Conservation (phyloP, 371 early-diverging fungal genomes). For the Rhizopus microsporus region DNA sequence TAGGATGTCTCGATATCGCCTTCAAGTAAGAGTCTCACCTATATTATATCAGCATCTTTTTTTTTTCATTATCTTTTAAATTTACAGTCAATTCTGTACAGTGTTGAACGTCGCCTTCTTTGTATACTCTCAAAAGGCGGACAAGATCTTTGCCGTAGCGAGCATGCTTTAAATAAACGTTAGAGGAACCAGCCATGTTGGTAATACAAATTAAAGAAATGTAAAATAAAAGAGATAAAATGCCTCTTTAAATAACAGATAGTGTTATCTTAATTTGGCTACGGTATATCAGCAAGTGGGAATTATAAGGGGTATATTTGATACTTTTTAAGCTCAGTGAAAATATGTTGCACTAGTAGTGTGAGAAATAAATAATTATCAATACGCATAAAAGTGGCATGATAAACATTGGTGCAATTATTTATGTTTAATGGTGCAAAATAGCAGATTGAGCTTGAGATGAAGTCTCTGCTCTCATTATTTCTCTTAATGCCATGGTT, state of each 20-base stretch:
- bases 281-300: slow-evolving; percentile 1
- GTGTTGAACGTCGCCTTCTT: slow-evolving; percentile 64
- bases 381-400: neutral
- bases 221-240: slow-evolving; percentile 1
- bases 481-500: slow-evolving; percentile 95
- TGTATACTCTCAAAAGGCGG: slow-evolving; percentile 77
- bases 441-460: slow-evolving; percentile 32
- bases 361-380: neutral
- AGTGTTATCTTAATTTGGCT: neutral
- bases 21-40: slow-evolving; percentile 70
- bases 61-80: neutral
- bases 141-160: slow-evolving; percentile 81
- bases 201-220: slow-evolving; percentile 3
- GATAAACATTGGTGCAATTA: neutral
- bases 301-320: slow-evolving; percentile 10
- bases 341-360: neutral
- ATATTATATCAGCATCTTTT: neutral
- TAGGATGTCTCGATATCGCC: slow-evolving; percentile 79
- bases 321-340: slow-evolving; percentile 3
- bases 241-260: neutral
- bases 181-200: slow-evolving; percentile 27
- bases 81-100: slow-evolving; percentile 75
- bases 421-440: slow-evolving; percentile 21
- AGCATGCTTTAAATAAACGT: slow-evolving; percentile 60
- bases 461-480: slow-evolving; percentile 82